Base-by-base conservation (phyloP, 495 filamentous ascomycete species). In the Penicillium tannophilum region DNA sequence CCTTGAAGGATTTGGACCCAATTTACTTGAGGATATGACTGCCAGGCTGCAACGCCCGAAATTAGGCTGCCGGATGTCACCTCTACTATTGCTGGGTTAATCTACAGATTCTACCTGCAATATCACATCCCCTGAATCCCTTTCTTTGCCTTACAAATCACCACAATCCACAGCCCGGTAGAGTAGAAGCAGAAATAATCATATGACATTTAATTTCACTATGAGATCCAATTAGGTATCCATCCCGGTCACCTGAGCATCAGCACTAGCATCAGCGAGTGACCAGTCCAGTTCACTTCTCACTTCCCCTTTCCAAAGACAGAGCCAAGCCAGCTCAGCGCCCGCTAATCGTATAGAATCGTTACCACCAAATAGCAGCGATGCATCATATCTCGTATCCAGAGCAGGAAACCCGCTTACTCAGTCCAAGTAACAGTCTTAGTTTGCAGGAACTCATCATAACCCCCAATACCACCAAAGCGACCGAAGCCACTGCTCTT, bases 401-500 rank as follows among this genome's bases (percentile, higher is more conserved):
- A 24, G 19, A 46, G 11, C 43, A 35, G 20, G 26, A 16, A 49
- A 1, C 28, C 20, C 19, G 33, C 23, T 61, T 68, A 78, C 50
- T 78, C 73, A 24, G 66, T 55, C 77, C 77, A 96, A 6, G 91
- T 96, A 3, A 96, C 81, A 2, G 87, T 92, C 84, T 97, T 97
- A 31, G 85, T 86, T 72, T 86, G 82, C 69, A 93, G 69, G 82
- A 92, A 97, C 76, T 97, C 93, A 28, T 89, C 79, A 46, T 84
- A 75, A 4, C 82, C 85, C 52, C 71, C 71, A 31, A 71, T 63
- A 11, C 74, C 83, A 59, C 82, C 83, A 70, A 87, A 87, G 2
- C 85, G 74, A n/a, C 92, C 93, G 69, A 84, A 93, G 10, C 93
- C 93, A 63, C 88, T 92, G 52, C 83, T 83, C 82, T 97, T 97